Base-by-base conservation (phyloP, 345 rosid species). In the Boechera retrofracta region DNA sequence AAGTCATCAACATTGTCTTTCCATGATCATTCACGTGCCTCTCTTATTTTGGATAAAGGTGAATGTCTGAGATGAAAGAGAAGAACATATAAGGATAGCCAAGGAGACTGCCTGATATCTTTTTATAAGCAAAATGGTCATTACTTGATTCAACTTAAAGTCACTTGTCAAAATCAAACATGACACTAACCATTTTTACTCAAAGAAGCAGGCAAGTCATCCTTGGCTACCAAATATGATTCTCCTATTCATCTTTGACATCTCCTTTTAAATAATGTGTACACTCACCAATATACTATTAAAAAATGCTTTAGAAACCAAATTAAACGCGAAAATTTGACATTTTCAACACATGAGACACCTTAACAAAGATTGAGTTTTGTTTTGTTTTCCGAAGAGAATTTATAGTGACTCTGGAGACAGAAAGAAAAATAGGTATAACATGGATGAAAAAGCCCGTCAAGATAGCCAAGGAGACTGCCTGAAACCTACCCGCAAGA, bases 401-500 rank as follows among this genome's bases (percentile, higher is more conserved):
- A 1, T 44, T 41, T 13, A 13, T 5, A 13, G 59, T 54, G 31
- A 54, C 4, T 52, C 2, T 9, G 0, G 13, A 55, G 59, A 55
- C 4, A 41, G 0, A 45, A 41, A 42, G 57, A 71, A 64, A 65
- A 48, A 12, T 13, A 29, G 48, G 77, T 65, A 57, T 77, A 48
- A 64, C 77, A 71, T 77, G 77, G 33, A 56, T 45, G 61, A 65
- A 55, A 57, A 45, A 71, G 58, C 13, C 48, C 71, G 71, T 77
- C 64, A 71, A 77, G 8, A 71, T 77, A 77, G 81, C 81, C 77
- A 77, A 77, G 36, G 77, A 77, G 77, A 77, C 72, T 77, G 77
- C 77, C 72, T 77, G 67, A 77, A 77, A 57, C 76, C 47, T 64
- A 64, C 80, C 76, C 72, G 5, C 54, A 71, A 47, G 74, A 77